phyloP scores from a whole-genome alignment of 768 basidiomycete species.

The Crassisporium funariophilum region DNA sequence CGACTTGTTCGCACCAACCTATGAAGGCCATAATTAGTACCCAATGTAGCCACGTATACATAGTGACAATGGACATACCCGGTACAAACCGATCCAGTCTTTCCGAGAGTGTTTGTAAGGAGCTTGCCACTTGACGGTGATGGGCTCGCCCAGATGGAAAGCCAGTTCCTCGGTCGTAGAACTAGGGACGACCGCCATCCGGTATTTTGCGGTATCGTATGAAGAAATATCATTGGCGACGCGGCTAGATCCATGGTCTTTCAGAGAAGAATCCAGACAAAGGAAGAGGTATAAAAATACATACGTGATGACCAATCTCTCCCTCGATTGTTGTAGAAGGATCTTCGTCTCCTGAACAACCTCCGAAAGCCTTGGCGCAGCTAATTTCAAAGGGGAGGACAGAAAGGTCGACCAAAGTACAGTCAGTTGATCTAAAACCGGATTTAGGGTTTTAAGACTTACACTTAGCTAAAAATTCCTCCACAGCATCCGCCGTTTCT shows the following conservation, averaged over 20 bases:
- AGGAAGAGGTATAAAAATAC: conserved; percentile 28
- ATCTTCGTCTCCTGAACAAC: conserved; percentile 94
- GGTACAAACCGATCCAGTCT: conserved; percentile 96
- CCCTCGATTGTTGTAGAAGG: conserved; percentile 86
- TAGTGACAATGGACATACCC: conserved; percentile 44
- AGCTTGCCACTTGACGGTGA: conserved; percentile 84
- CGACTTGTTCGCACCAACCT: conserved; percentile 89
- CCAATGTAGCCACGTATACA: conserved; percentile 3
- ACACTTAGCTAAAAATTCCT: conserved; percentile 94
- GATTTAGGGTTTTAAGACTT: conserved; percentile 34
- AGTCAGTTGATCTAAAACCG: neutral
- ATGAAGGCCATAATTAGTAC: conserved; percentile 10
- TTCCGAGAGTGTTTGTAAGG: conserved; percentile 83
- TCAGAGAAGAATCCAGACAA: too few relatives aligned
- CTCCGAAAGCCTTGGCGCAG: conserved; percentile 84
- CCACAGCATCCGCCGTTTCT: conserved; percentile 89
- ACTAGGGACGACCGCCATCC: conserved; percentile 58
- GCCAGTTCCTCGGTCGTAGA: conserved; percentile 49
- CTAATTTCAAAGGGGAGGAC: conserved; percentile 39
- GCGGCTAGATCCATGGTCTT: conserved; percentile 49
- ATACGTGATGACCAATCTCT: conserved; percentile 90
- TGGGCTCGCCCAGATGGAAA: conserved; percentile 92
- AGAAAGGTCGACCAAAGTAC: neutral
- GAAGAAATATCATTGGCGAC: conserved; percentile 80
- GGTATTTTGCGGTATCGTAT: conserved; percentile 82